A percentile compares a stretch with the other conserved stretches of the same genome.
Conservation (phyloP, 164 flowering plant genomes). For the Vitis amurensis region DNA sequence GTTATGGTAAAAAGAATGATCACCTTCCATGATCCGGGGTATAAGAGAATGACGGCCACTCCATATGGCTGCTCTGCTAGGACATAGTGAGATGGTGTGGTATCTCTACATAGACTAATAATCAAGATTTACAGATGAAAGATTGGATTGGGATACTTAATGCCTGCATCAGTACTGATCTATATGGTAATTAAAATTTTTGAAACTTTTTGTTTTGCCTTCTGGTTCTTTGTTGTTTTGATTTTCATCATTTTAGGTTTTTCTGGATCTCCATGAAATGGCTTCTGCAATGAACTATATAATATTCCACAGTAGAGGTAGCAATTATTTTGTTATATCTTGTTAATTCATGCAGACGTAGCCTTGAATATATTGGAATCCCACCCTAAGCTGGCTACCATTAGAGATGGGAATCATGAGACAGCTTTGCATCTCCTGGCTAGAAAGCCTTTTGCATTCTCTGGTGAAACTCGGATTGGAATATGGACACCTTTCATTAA, state of each 20-base stretch:
- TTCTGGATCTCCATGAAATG: background rate
- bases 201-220: no score
- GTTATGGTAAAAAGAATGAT: conserved; percentile 23
- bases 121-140: background rate
- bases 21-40: background rate
- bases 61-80: conserved; percentile 21
- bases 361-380: background rate
- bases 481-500: background rate
- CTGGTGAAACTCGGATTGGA: background rate
- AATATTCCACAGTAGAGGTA: no score
- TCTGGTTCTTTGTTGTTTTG: no score
- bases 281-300: background rate
- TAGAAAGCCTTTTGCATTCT: background rate
- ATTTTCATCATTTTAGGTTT: no score
- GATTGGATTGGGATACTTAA: conserved; percentile 18
- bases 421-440: background rate
- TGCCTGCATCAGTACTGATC: conserved; percentile 9
- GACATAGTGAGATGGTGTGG: conserved; percentile 26
- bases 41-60: conserved; percentile 9
- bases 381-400: background rate
- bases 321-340: no score
- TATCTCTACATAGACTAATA: conserved; percentile 12
- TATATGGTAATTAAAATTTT: conserved; percentile 17
- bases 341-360: background rate
- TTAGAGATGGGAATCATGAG: no score